Conservation (phyloP, 2,329 filamentous ascomycete species). For the Tolypocladium tundrense region DNA sequence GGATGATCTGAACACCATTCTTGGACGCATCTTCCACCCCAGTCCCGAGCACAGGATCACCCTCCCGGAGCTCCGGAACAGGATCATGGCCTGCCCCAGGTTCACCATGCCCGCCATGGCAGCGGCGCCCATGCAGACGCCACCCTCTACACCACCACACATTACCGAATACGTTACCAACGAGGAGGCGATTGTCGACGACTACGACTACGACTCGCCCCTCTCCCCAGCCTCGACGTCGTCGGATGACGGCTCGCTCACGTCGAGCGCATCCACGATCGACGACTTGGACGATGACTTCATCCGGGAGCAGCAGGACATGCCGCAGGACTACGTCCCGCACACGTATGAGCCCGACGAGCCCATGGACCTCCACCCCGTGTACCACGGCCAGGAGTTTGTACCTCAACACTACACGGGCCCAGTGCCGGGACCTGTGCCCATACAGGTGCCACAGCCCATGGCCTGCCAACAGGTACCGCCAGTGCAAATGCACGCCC, state of each 20-base stretch:
- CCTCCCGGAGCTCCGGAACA: conserved; percentile 64
- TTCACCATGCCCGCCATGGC: conserved; percentile 49
- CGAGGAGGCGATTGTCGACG: conserved; percentile 34
- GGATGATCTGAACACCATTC: conserved; percentile 76
- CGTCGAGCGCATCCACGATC: conserved; percentile 42
- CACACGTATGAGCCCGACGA: conserved; percentile 38
- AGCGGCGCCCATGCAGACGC: conserved; percentile 24
- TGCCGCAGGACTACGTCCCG: conserved; percentile 29
- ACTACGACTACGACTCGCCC: conserved; percentile 34
- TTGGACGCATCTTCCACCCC: conserved; percentile 78
- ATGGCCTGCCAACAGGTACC: conserved; percentile 19
- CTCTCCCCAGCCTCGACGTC: conserved; percentile 39
- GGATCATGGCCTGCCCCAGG: conserved; percentile 65
- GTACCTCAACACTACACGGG: conserved; percentile 34
- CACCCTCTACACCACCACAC: conserved; percentile 32
- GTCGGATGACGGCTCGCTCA: conserved; percentile 46
- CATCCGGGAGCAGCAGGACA: conserved; percentile 31
- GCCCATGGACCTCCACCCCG: conserved; percentile 21
- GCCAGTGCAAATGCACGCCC: conserved; percentile 19
- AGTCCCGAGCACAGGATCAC: conserved; percentile 76
- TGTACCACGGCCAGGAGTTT: conserved; percentile 35
- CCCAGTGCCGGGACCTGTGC: conserved; percentile 17
- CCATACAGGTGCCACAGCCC: conserved; percentile 12
- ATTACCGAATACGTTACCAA: conserved; percentile 34
- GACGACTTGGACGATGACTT: conserved; percentile 41